phyloP scores from a whole-genome alignment of 495 filamentous ascomycete species.

The Podospora tetraspora region DNA sequence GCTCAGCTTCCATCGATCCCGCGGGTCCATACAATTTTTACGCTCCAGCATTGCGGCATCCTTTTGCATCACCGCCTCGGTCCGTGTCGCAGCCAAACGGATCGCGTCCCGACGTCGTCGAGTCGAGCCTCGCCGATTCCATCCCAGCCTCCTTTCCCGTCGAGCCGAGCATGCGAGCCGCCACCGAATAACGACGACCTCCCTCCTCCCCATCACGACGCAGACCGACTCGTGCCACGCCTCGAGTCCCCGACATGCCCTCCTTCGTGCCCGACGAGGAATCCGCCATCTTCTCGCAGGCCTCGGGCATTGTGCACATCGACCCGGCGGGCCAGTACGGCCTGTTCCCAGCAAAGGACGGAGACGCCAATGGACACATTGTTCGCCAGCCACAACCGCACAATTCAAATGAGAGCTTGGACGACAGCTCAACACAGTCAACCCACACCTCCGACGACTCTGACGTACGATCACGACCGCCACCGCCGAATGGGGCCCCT shows the following conservation, averaged over 20 bases:
- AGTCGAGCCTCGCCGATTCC: not conserved
- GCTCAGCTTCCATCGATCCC: not conserved
- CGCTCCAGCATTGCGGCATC: not conserved
- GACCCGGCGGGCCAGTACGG: slow-evolving; percentile 29
- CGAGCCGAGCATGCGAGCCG: slow-evolving; percentile 28
- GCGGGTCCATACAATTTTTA: not conserved
- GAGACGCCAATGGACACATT: slow-evolving; percentile 28
- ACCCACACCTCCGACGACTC: slow-evolving; percentile 32
- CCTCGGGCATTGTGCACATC: slow-evolving; percentile 32
- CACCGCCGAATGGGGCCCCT: slow-evolving; percentile 18
- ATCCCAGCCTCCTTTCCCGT: not conserved
- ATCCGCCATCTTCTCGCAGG: slow-evolving; percentile 42
- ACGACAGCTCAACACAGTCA: slow-evolving; percentile 30
- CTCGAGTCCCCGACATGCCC: slow-evolving; percentile 46
- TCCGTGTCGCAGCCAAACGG: not conserved
- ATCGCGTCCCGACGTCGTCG: not conserved
- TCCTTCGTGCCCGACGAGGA: slow-evolving; percentile 51
- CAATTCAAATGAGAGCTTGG: slow-evolving; percentile 35
- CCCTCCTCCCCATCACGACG: slow-evolving; percentile 12
- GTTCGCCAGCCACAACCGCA: slow-evolving; percentile 28
- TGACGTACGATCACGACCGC: slow-evolving; percentile 15
- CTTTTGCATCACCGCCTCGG: not conserved
- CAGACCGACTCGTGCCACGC: slow-evolving; percentile 10
- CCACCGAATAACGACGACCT: slow-evolving; percentile 11
- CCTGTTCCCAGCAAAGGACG: slow-evolving; percentile 26